Base-by-base conservation (phyloP, 78 protist genomes). In the Dictyostelium purpureum region DNA sequence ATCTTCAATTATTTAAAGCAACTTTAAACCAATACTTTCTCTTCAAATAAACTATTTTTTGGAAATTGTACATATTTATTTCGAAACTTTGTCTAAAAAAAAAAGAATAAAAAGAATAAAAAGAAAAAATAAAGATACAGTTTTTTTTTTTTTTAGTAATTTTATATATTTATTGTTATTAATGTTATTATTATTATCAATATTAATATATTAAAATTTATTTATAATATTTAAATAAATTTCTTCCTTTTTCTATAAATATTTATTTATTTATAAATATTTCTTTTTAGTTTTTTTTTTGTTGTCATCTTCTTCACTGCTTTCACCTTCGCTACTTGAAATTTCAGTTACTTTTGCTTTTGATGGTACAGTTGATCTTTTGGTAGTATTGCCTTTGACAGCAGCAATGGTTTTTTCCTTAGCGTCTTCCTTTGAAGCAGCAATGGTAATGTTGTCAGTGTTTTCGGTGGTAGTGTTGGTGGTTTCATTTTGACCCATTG, bases 201-300 rank as follows among this genome's bases (percentile, higher is more conserved):
- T 14, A n/a, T 57, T 28, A 4, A 28, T 59, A n/a, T n/a, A n/a
- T n/a, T n/a, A n/a, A n/a, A n/a, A n/a, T n/a, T n/a, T n/a, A n/a
- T n/a, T n/a, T n/a, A n/a, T n/a, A n/a, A n/a, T n/a, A n/a, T n/a
- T n/a, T n/a, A n/a, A n/a, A n/a, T n/a, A n/a, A n/a, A n/a, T n/a
- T n/a, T n/a, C n/a, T n/a, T n/a, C n/a, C n/a, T n/a, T n/a, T n/a
- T n/a, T 14, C 24, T 49, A 49, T 49, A 14, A 49, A 14, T 49
- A 49, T 43, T 70, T 70, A 43, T 71, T 45, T 71, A 35, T 73
- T 73, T 73, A 73, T 24, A 73, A 38, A 73, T 73, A 73, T 73
- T 45, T 73, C 59, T 73, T 73, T 45, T 73, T 47, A 10, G 21
- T 73, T 73, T 73, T 73, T 26, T 40, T 73, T 12, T 52, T 38